phyloP scores from a whole-genome alignment of 2,329 filamentous ascomycete genomes.

The Colletotrichum ledebouriae region DNA sequence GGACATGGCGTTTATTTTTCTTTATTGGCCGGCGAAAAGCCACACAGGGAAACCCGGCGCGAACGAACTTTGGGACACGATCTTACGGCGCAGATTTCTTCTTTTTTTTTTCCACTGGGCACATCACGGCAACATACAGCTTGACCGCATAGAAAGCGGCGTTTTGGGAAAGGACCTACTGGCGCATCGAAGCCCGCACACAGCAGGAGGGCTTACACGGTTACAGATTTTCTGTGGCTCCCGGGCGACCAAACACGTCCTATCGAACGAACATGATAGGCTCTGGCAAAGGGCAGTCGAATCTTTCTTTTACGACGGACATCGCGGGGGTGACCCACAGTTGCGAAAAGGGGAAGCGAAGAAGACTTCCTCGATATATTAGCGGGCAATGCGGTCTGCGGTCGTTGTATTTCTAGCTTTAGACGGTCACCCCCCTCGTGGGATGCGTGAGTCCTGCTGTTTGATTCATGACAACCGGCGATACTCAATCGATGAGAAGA shows the following conservation, averaged over 20 bases:
- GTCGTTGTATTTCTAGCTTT: constrained; percentile 38
- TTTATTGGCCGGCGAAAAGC: too few relatives aligned
- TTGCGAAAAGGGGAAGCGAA: constrained; percentile 10
- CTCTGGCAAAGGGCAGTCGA: background rate
- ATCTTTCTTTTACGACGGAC: constrained; percentile 16
- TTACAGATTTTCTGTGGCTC: background rate
- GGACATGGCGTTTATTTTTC: background rate
- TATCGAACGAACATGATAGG: constrained; percentile 6
- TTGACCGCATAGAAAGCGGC: constrained; percentile 36
- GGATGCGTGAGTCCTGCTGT: constrained; percentile 21
- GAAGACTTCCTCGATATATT: background rate
- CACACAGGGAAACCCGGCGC: constrained; percentile 2
- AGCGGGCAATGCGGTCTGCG: constrained; percentile 7
- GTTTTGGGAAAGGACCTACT: constrained; percentile 17
- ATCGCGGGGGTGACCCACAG: constrained; percentile 2
- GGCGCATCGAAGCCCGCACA: constrained; percentile 12
- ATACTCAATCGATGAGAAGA: constrained; percentile 25
- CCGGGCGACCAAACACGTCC: background rate
- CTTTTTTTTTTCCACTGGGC: constrained; percentile 8
- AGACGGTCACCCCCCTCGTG: constrained; percentile 24
- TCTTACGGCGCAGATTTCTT: constrained; percentile 23
- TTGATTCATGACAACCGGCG: constrained; percentile 26
- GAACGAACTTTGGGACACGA: constrained; percentile 13
- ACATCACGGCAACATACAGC: constrained; percentile 25
- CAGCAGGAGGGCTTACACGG: constrained; percentile 8